Evolutionary conservation across 805 yeast genomes (phyloP), one percentile per base, ranked within the genome.

Genomic region (Candida maesae): DNA sequence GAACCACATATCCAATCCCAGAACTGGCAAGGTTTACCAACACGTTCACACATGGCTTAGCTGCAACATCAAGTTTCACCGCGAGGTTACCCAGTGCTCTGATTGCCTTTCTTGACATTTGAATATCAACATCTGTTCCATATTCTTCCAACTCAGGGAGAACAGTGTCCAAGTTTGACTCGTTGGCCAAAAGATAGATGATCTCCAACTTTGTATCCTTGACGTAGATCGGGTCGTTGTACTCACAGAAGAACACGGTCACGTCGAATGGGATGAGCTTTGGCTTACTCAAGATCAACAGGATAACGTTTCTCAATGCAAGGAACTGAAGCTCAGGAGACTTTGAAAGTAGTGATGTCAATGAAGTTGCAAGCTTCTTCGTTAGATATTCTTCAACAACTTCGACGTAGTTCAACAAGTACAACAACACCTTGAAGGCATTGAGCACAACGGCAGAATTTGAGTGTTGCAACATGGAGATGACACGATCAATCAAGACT

Each of bases 81-180:
- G 96, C 95, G 16, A 91, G 66, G 55, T 89, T 86, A 2, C 97
- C 97, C 46, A 91, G 79, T 0, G 96, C 95, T 44, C 95, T 66
- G 3, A 91, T 79, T 0, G 97, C 89, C 54, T 88, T 85, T 41
- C 95, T 69, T 2, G 90, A 86, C 82, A 89, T 87, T 43, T 84
- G 83, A 18, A 81, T 74, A 60, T 90, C 96, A 12, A 86, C 80
- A 53, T 87, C 96, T 0, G 88, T 76, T 5, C 95, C 95, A 60
- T 90, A 90, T 52, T 84, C 95, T 47, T 79, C 83, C 38, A 90
- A 62, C 58, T 90, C 98, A 14, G 76, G 65, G 34, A 90, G 65
- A 1, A 91, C 87, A 28, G 70, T 63, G 5, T 66, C 68, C 34
- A 83, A 68, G 52, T 84, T 85, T 9, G 60, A 49, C 39, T 77